Evolutionary conservation across 805 yeast species (phyloP), one percentile per base, ranked within the genome.

Genomic region (Candida silvicultrix): DNA sequence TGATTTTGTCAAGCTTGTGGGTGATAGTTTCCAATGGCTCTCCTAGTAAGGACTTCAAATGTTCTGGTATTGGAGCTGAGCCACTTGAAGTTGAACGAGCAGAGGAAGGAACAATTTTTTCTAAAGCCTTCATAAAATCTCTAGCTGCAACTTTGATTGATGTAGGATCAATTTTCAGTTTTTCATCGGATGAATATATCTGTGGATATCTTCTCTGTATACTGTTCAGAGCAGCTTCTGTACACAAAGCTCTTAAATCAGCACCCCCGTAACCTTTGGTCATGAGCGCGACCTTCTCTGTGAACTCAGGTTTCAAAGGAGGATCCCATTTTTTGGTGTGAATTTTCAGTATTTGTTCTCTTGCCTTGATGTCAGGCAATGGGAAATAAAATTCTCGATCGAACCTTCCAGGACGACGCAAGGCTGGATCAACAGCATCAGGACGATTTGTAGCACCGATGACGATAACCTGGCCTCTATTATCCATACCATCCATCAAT

Each of bases 201-300:
- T 94, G 98, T 0, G 99, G 99, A 55, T 84, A 92, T 40, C 83
- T 78, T 52, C 98, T 71, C 65, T 92, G 97, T 37, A 94, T 92
- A 57, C 96, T 83, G 57, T 85, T 83, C 50, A 94, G 71, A 0
- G 98, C 98, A 28, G 97, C 90, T 62, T 94, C 99, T 0, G 98
- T 92, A 63, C 98, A 89, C 28, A 94, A 69, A 0, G 98, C 96
- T 45, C 97, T 71, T 51, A 94, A 69, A 64, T 94, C 99, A 2
- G 99, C 98, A 69, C 99, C 99, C 41, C 99, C 99, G 59, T 87
- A 94, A 0, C 99, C 99, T 62, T 90, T 92, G 0, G 99, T 92
- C 47, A 88, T 66, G 19, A 73, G 72, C 0, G 97, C 92, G 32
- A 94, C 71, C 45, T 81, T 80, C 6, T 73, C 71, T 10, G 88